phyloP scores from a whole-genome alignment of 306 rosid species.

The Quercus cerris region DNA sequence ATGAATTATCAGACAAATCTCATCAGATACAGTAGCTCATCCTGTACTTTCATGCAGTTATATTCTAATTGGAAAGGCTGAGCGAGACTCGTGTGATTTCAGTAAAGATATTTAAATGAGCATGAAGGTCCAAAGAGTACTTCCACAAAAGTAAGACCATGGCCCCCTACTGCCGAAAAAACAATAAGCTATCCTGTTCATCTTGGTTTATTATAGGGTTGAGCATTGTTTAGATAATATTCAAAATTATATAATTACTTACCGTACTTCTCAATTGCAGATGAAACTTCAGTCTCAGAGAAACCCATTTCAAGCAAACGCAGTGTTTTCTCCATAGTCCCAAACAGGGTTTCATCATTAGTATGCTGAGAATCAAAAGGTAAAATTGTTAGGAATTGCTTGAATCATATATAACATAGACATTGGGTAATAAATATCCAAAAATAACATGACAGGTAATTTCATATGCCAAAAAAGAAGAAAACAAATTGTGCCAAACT shows the following conservation, averaged over 20 bases:
- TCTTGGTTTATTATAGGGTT: not conserved
- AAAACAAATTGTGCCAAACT: not conserved
- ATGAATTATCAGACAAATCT: not conserved
- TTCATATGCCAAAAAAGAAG: not conserved
- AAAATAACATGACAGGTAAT: not conserved
- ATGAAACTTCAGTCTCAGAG: conserved; percentile 83
- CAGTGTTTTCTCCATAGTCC: conserved; percentile 86
- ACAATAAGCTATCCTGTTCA: not conserved
- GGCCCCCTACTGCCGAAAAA: not conserved
- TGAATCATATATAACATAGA: conserved; percentile 6
- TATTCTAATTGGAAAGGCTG: not conserved
- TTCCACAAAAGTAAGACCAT: not conserved
- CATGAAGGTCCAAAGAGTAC: not conserved
- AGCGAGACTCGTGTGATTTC: not conserved
- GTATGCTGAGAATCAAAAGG: conserved; percentile 34
- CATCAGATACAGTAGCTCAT: not conserved
- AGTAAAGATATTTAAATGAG: not conserved
- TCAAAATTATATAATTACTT: conserved; percentile 29
- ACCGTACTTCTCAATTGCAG: conserved; percentile 81
- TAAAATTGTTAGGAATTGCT: not conserved
- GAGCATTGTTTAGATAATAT: not conserved
- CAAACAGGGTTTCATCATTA: conserved; percentile 66
- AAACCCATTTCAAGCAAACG: conserved; percentile 93
- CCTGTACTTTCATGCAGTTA: not conserved
- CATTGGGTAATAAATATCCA: not conserved